A percentile compares a stretch with the other conserved stretches of the same genome.
These are phyloP conservation scores for Paramecium caudatum DNA, from an alignment of 73 alveolate species.

Conservation along the genomic window DNA sequence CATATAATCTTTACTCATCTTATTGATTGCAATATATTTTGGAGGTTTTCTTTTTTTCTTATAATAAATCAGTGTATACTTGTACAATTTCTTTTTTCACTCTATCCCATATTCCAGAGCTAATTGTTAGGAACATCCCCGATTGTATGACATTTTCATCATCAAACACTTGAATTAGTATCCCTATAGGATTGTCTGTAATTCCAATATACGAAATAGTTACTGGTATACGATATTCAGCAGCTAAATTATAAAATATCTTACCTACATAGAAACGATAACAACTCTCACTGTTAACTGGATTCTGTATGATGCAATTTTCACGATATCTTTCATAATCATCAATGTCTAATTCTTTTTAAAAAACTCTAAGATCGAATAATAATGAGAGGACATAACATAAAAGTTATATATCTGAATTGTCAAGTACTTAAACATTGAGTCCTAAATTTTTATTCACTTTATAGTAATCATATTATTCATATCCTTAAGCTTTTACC, in stretches of 20 bases:
- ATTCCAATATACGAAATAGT: constrained; percentile 40
- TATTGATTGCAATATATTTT: constrained; percentile 17
- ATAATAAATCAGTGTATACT: neutral
- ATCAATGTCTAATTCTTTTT: constrained; percentile 33
- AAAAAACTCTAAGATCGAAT: neutral
- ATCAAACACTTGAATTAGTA: neutral
- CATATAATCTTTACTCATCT: constrained; percentile 54
- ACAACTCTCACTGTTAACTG: constrained; percentile 3
- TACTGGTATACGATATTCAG: neutral
- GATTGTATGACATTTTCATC: neutral
- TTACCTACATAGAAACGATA: neutral
- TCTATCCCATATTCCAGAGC: constrained; percentile 13
- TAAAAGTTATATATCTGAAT: neutral
- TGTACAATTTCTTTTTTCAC: neutral
- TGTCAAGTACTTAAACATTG: neutral
- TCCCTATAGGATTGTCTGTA: constrained; percentile 21
- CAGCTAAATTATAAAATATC: neutral
- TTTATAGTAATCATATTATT: constrained; percentile 3
- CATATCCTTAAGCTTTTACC: constrained; percentile 42
- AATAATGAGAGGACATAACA: neutral
- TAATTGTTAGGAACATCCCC: constrained; percentile 33
- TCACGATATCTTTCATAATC: constrained; percentile 60
- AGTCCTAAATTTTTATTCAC: neutral
- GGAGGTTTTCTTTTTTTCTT: constrained; percentile 49
- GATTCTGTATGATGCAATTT: neutral